These are phyloP conservation scores for Eremothecium cymbalariae DNA, from an alignment of 1,139 yeast genomes.

Conservation along the genomic window DNA sequence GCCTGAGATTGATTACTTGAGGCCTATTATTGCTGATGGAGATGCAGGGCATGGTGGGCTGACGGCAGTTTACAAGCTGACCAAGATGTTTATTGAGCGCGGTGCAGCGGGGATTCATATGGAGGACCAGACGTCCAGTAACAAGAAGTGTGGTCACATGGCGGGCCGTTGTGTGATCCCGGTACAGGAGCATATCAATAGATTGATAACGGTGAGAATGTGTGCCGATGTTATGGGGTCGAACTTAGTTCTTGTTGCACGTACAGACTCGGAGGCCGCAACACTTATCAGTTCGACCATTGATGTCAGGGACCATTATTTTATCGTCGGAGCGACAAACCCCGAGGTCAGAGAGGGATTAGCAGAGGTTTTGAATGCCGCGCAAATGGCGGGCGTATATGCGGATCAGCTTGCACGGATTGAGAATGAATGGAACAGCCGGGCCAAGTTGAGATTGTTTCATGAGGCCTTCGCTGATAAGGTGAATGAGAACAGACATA, in stretches of 20 bases:
- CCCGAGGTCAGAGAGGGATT: conserved; percentile 63
- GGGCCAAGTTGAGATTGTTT: conserved; percentile 82
- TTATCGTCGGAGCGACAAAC: conserved; percentile 84
- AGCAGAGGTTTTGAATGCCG: conserved; percentile 71
- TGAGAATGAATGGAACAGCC: conserved; percentile 75
- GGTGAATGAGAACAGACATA: conserved; percentile 49
- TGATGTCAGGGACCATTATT: conserved; percentile 91
- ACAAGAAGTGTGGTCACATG: conserved; percentile 95
- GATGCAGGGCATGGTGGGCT: conserved; percentile 99
- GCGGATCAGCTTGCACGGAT: conserved; percentile 65
- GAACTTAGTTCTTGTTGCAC: conserved; percentile 78
- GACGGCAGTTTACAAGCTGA: conserved; percentile 90
- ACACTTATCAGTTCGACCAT: conserved; percentile 88
- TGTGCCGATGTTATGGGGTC: conserved; percentile 91
- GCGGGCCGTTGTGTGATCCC: conserved; percentile 98
- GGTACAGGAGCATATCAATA: conserved; percentile 91
- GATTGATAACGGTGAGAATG: conserved; percentile 89
- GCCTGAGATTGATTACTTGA: conserved; percentile 62
- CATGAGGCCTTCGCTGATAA: conserved; percentile 87
- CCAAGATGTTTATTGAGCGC: conserved; percentile 93
- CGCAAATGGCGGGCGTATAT: conserved; percentile 64
- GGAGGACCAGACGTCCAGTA: conserved; percentile 98
- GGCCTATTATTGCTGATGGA: conserved; percentile 95
- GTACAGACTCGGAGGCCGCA: conserved; percentile 97
- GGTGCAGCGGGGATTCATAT: conserved; percentile 99